Conservation (phyloP, 768 basidiomycete species). For the Lactifluus subvellereus region DNA sequence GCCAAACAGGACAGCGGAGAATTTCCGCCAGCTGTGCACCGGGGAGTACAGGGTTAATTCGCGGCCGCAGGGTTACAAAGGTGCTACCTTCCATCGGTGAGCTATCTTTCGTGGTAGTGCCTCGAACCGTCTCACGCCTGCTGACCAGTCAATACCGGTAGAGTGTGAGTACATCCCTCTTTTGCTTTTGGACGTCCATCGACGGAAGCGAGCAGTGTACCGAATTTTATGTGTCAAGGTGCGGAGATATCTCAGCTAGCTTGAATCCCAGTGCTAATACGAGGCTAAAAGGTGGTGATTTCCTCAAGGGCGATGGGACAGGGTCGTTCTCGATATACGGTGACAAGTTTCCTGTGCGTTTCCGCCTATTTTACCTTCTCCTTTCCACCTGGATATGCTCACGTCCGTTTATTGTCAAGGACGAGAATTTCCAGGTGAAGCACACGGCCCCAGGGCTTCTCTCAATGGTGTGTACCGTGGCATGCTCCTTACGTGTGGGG, state of each 20-base stretch:
- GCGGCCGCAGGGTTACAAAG: conserved; percentile 87
- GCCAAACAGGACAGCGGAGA: conserved; percentile 80
- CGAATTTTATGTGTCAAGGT: conserved; percentile 98
- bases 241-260: conserved; percentile 13
- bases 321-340: conserved; percentile 98
- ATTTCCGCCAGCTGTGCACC: conserved; percentile 95
- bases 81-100: conserved; percentile 87
- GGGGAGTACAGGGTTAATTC: conserved; percentile 90
- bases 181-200: conserved; percentile 17
- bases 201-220: conserved; percentile 45
- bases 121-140: conserved; percentile 25
- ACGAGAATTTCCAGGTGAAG: conserved; percentile 92
- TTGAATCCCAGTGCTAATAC: neutral
- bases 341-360: conserved; percentile 78
- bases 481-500: neutral
- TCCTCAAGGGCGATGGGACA: conserved; percentile 90
- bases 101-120: conserved; percentile 22
- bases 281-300: conserved; percentile 71
- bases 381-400: neutral
- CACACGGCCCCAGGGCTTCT: conserved; percentile 82
- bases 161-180: conserved; percentile 53
- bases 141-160: conserved; percentile 30
- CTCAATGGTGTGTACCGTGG: conserved; percentile 66
- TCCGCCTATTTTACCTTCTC: neutral
- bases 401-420: conserved; percentile 39